These are phyloP conservation scores for Mortierella sp. DNA, from an alignment of 371 early-diverging fungal genomes.

Conservation along the genomic window DNA sequence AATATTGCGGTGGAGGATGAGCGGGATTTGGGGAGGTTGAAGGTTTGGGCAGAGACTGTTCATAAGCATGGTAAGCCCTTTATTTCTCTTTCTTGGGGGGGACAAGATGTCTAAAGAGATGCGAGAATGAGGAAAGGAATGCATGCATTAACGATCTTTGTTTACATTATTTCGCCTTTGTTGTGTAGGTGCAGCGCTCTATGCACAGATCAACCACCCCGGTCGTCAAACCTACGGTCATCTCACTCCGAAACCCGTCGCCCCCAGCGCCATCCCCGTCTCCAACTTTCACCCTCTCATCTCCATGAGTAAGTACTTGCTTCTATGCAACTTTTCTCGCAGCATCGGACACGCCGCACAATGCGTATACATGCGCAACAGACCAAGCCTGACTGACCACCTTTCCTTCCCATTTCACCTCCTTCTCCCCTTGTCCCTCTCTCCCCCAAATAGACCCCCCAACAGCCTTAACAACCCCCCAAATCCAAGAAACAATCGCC, in stretches of 20 bases:
- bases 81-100: too few relatives aligned
- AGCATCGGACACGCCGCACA: too few relatives aligned
- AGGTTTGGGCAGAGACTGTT: constrained; percentile 24
- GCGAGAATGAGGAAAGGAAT: too few relatives aligned
- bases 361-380: background rate
- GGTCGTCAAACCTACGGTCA: constrained; percentile 25
- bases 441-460: constrained; percentile 9
- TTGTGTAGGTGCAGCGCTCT: constrained; percentile 14
- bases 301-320: constrained; percentile 7
- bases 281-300: constrained; percentile 27
- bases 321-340: background rate
- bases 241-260: constrained; percentile 19
- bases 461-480: constrained; percentile 42
- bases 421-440: background rate
- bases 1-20: constrained; percentile 25
- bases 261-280: constrained; percentile 28
- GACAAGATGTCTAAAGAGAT: too few relatives aligned
- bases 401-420: background rate
- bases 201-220: constrained; percentile 28
- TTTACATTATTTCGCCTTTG: background rate
- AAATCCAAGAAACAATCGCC: constrained; percentile 60
- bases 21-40: constrained; percentile 14
- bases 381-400: background rate
- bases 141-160: too few relatives aligned
- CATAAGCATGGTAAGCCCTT: constrained; percentile 23